Percentiles rank a stretch among this genome's conserved stretches.
Conservation (phyloP, 768 basidiomycete genomes). For the Mycena alexandri region DNA sequence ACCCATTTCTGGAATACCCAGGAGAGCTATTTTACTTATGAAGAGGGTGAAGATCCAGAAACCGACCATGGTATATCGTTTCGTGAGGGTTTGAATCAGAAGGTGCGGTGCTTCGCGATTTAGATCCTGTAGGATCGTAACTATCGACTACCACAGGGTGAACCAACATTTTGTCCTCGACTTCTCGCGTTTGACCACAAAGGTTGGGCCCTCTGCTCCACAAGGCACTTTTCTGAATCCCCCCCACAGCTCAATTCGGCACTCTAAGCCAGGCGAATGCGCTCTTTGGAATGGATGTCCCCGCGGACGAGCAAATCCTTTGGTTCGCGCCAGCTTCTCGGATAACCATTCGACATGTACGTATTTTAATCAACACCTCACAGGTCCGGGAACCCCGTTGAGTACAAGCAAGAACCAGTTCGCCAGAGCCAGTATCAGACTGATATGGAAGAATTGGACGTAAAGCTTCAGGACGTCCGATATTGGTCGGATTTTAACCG, state of each 20-base stretch:
- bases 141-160: constrained; percentile 51
- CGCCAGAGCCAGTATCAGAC: constrained; percentile 68
- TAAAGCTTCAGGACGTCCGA: constrained; percentile 52
- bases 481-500: constrained; percentile 82
- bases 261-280: constrained; percentile 60
- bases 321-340: constrained; percentile 33
- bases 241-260: constrained; percentile 72
- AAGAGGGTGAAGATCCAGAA: constrained; percentile 56
- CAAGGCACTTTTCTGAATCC: constrained; percentile 7
- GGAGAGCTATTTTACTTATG: constrained; percentile 73
- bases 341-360: constrained; percentile 18
- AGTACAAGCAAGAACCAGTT: constrained; percentile 67
- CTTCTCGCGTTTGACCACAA: constrained; percentile 77
- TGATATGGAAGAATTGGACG: constrained; percentile 47
- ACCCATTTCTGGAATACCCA: constrained; percentile 90
- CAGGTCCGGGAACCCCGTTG: constrained; percentile 48
- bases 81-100: constrained; percentile 65
- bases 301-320: constrained; percentile 30
- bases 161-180: constrained; percentile 69
- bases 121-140: constrained; percentile 9
- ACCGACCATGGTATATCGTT: constrained; percentile 74
- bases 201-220: constrained; percentile 52
- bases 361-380: constrained; percentile 2
- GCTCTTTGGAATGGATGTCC: constrained; percentile 51
- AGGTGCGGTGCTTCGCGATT: constrained; percentile 50